Evolutionary conservation across 192 early-diverging fungal species (phyloP), one percentile per base, ranked within the genome.

Genomic region (Gorgonomyces haynaldii): DNA sequence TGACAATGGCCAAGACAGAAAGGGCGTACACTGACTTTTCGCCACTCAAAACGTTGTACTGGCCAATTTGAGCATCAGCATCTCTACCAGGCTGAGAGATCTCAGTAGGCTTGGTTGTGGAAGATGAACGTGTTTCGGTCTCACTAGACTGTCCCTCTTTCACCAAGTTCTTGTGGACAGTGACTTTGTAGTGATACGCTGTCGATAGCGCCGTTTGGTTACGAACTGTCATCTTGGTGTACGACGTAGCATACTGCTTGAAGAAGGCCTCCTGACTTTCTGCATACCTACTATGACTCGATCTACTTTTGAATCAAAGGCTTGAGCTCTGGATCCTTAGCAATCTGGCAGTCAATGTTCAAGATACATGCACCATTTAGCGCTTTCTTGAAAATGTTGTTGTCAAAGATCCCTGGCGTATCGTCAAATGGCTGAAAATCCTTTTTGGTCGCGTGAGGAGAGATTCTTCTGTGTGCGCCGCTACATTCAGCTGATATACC

Each of bases 381-480:
- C 2, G 41, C 16, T 49, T 50, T 19, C 48, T 60, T 60, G 47
- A 64, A 64, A 4, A 60, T 49, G 22, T 60, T 50, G 24, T 64
- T 64, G 37, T 64, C 62, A 50, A 64, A 64, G 4, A 64, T 54
- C 2, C 52, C 57, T 2, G 62, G 62, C 1, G 62, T 64, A 4
- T 12, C 16, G 26, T 64, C 62, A 34, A 64, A 64, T 9, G 62
- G 57, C 22, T n/a, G 41, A 31, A 64, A 64, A 9, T 16, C 16
- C 8, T 27, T 17, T 6, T 46, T 54, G 20, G 61, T 64, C 3
- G 58, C 19, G 22, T 39, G 26, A 12, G 58, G 61, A 1, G 44
- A 50, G 25, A 62, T 53, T 3, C 21, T 40, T 16, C 15, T 35
- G 27, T 56, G 56, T 12, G 22, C 29, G 16, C 42, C 19, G 7